These are phyloP conservation scores for Prunus mira DNA, from an alignment of 306 rosid genomes.

Conservation along the genomic window DNA sequence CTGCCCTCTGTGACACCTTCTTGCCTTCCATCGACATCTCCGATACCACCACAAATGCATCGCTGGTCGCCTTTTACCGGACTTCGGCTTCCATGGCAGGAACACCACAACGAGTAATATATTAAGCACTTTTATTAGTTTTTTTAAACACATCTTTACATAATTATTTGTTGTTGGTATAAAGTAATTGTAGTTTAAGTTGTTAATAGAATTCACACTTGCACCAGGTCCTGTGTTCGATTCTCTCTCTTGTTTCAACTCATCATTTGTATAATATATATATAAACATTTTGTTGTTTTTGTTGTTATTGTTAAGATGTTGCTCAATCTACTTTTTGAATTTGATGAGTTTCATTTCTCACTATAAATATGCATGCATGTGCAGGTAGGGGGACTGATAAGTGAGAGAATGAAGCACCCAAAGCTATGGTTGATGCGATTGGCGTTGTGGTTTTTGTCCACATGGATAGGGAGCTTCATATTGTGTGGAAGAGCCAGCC, in stretches of 20 bases:
- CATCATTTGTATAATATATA: no score
- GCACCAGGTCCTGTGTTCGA: neutral
- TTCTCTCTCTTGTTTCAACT: neutral
- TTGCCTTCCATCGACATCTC: conserved; percentile 47
- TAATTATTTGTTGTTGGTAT: neutral
- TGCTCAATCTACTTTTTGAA: no score
- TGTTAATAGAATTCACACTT: neutral
- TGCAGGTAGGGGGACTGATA: conserved; percentile 50
- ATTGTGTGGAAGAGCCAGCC: conserved; percentile 40
- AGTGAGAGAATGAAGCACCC: conserved; percentile 56
- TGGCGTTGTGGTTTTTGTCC: conserved; percentile 46
- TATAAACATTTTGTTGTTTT: no score
- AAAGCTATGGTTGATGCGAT: conserved; percentile 31
- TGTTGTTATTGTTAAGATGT: neutral
- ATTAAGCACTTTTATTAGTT: neutral
- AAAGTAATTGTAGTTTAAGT: neutral
- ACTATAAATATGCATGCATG: neutral
- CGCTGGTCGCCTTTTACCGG: conserved; percentile 31
- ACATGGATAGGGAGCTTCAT: conserved; percentile 61
- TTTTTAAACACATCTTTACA: neutral
- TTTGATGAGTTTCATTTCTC: no score
- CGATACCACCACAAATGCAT: conserved; percentile 20
- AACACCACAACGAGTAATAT: conserved; percentile 46
- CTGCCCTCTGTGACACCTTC: conserved; percentile 59
- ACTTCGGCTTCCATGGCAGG: conserved; percentile 67